Percentiles rank a stretch among this genome's conserved stretches.
phyloP scores from a whole-genome alignment of 2,329 filamentous ascomycete genomes.

The Xylogone sp. region DNA sequence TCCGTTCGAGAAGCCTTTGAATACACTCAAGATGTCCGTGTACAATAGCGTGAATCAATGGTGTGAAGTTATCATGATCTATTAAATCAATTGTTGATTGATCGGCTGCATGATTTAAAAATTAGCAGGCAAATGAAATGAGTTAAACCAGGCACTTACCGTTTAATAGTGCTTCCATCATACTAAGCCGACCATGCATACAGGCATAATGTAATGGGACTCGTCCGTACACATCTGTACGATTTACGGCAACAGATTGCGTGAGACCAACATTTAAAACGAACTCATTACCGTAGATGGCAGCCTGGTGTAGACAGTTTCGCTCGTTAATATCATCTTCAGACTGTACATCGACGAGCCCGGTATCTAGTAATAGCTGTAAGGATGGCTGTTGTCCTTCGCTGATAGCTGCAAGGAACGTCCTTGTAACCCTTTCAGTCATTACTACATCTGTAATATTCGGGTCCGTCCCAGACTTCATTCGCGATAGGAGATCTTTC shows the following conservation, averaged over 20 bases:
- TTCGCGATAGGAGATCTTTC: constrained; percentile 74
- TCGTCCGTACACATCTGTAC: constrained; percentile 89
- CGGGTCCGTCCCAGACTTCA: constrained; percentile 53
- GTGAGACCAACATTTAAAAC: constrained; percentile 75
- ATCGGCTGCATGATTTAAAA: constrained; percentile 46
- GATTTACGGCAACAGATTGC: constrained; percentile 69
- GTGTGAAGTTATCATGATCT: constrained; percentile 97
- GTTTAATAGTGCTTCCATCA: constrained; percentile 70
- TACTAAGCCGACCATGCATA: constrained; percentile 85
- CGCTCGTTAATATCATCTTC: constrained; percentile 98
- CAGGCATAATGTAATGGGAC: constrained; percentile 94
- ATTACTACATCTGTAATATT: constrained; percentile 55
- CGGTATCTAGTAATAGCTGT: constrained; percentile 72
- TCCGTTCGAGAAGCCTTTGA: constrained; percentile 68
- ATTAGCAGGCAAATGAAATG: not conserved
- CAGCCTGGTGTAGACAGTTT: constrained; percentile 94
- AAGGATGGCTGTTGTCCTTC: constrained; percentile 78
- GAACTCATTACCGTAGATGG: constrained; percentile 82
- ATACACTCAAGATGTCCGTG: constrained; percentile 81
- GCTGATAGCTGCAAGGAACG: constrained; percentile 85
- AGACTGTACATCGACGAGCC: constrained; percentile 82
- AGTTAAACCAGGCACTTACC: constrained; percentile 36
- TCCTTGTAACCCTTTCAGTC: constrained; percentile 77
- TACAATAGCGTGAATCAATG: constrained; percentile 91
- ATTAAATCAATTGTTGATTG: constrained; percentile 78